Conservation (phyloP, 225 moss, liverwort and hornwort species). For the Polytrichum formosum region DNA sequence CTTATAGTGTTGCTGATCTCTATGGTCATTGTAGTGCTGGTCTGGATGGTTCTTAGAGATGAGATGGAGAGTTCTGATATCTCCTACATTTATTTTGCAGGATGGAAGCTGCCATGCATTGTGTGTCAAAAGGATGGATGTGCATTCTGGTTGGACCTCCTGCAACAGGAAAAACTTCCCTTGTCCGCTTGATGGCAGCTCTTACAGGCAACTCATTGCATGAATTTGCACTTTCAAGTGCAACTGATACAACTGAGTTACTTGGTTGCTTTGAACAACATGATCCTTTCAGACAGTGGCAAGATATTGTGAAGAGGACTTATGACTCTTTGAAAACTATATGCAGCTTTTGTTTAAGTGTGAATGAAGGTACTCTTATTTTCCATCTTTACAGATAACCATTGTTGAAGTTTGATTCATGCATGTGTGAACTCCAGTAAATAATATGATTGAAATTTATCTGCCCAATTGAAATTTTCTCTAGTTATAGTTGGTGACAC, state of each 20-base stretch:
- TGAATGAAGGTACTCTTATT: slow-evolving; percentile 11
- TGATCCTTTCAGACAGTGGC: slow-evolving; percentile 89
- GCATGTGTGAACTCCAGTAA: too few relatives aligned
- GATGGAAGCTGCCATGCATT: slow-evolving; percentile 87
- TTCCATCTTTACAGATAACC: too few relatives aligned
- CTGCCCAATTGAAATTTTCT: too few relatives aligned
- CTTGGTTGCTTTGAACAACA: slow-evolving; percentile 98
- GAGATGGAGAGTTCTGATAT: too few relatives aligned
- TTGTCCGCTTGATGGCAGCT: slow-evolving; percentile 72
- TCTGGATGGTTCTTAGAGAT: too few relatives aligned
- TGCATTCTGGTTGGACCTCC: slow-evolving; percentile 86
- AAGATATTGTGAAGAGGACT: slow-evolving; percentile 67
- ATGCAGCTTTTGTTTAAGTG: slow-evolving; percentile 65
- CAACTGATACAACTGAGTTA: slow-evolving; percentile 96
- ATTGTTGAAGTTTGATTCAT: too few relatives aligned
- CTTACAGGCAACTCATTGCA: slow-evolving; percentile 81
- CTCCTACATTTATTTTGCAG: slow-evolving; percentile 29
- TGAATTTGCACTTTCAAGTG: slow-evolving; percentile 86
- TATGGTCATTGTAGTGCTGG: too few relatives aligned
- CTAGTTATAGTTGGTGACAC: too few relatives aligned
- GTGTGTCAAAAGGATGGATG: slow-evolving; percentile 92
- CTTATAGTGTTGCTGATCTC: too few relatives aligned
- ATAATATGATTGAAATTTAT: too few relatives aligned
- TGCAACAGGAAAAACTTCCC: slow-evolving; percentile 85
- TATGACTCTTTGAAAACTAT: slow-evolving; percentile 57